phyloP scores from a whole-genome alignment of 257 asterid species.

The Petunia secreta region DNA sequence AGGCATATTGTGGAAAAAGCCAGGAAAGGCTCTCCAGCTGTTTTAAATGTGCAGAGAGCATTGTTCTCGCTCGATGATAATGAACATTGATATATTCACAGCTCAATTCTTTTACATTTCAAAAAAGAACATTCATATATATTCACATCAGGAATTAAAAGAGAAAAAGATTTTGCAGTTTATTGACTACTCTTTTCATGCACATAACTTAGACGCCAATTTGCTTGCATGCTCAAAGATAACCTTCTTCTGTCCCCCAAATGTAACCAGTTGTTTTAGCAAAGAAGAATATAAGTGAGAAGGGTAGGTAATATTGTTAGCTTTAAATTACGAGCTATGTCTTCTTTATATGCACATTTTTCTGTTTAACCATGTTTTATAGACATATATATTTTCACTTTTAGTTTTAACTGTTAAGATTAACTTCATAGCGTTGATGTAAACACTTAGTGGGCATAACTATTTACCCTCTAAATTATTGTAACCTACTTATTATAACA shows the following conservation, averaged over 20 bases:
- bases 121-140: too few relatives aligned
- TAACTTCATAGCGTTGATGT: too few relatives aligned
- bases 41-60: slow-evolving; percentile 71
- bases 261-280: too few relatives aligned
- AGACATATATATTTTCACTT: too few relatives aligned
- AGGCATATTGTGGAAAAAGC: slow-evolving; percentile 83
- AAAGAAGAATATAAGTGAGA: too few relatives aligned
- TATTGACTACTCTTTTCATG: background rate
- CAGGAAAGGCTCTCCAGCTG: slow-evolving; percentile 86
- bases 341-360: too few relatives aligned
- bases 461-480: background rate
- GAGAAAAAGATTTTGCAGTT: slow-evolving; percentile 2
- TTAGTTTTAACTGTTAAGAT: too few relatives aligned
- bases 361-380: too few relatives aligned
- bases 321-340: too few relatives aligned
- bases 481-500: too few relatives aligned
- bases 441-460: too few relatives aligned
- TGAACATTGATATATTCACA: slow-evolving; percentile 36
- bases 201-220: background rate
- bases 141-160: background rate
- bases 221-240: background rate
- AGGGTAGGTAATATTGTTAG: too few relatives aligned
- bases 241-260: background rate
- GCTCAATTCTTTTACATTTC: background rate
- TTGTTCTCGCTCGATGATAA: slow-evolving; percentile 52